These are phyloP conservation scores for Stemphylium vesicarium DNA, from an alignment of 2,329 filamentous ascomycete species.

Conservation along the genomic window DNA sequence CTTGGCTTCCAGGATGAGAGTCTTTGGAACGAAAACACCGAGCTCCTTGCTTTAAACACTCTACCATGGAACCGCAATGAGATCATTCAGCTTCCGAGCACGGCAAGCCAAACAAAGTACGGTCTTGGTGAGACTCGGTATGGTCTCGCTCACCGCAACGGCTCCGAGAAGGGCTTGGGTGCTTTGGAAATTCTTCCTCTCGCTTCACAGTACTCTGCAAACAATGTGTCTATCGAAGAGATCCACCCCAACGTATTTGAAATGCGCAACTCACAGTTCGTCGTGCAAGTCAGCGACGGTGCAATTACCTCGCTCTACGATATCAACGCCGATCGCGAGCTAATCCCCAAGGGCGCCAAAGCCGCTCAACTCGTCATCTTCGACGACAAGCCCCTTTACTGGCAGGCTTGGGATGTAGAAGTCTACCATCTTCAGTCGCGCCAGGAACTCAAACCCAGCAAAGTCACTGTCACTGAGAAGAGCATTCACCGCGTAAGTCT, in stretches of 20 bases:
- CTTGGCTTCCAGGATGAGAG: conserved; percentile 66
- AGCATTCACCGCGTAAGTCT: conserved; percentile 80
- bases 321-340: conserved; percentile 72
- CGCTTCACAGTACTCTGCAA: conserved; percentile 32
- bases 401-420: conserved; percentile 98
- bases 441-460: conserved; percentile 72
- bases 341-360: conserved; percentile 74
- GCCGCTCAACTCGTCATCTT: conserved; percentile 94
- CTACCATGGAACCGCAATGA: conserved; percentile 84
- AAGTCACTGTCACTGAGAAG: conserved; percentile 73
- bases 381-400: conserved; percentile 96
- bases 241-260: conserved; percentile 70
- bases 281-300: conserved; percentile 74
- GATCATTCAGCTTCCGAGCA: conserved; percentile 66
- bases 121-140: conserved; percentile 29
- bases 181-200: conserved; percentile 46
- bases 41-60: conserved; percentile 76
- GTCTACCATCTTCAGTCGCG: conserved; percentile 92
- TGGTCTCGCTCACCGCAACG: conserved; percentile 54
- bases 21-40: conserved; percentile 50
- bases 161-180: conserved; percentile 44
- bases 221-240: conserved; percentile 58
- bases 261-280: conserved; percentile 78
- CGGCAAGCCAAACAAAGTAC: conserved; percentile 37
- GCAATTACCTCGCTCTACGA: conserved; percentile 87